Evolutionary conservation across 1,284 basidiomycete species (phyloP).

Genomic region (Coriolopsis trogii): DNA sequence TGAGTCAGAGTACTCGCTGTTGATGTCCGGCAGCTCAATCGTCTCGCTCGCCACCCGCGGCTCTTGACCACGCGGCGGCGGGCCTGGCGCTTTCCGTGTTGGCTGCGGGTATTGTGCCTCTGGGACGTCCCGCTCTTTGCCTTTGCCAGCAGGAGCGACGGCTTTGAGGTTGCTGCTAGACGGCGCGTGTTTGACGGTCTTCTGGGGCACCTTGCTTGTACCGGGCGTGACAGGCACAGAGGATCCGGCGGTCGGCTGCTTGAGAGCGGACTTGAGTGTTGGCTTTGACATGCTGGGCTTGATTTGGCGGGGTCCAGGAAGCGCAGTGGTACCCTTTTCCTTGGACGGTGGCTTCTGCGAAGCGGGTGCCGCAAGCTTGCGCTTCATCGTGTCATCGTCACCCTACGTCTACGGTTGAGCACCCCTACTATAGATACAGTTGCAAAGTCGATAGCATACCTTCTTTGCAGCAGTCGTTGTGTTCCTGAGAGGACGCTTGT

Average conservation of each 20-base stretch:
- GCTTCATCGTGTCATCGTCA: constrained; percentile 73
- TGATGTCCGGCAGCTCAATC: constrained; percentile 91
- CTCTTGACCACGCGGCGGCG: constrained; percentile 49
- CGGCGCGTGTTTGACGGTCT: constrained; percentile 23
- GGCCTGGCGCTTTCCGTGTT: constrained; percentile 5
- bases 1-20: constrained; percentile 94
- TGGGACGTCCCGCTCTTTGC: constrained; percentile 53
- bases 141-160: constrained; percentile 36
- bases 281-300: constrained; percentile 35
- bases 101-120: constrained; percentile 43
- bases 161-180: constrained; percentile 27
- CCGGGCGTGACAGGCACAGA: constrained; percentile 14
- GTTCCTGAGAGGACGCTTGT: constrained; percentile 59
- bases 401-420: constrained; percentile 27
- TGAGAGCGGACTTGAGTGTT: constrained; percentile 35
- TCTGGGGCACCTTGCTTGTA: constrained; percentile 19
- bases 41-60: constrained; percentile 67
- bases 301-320: constrained; percentile 41
- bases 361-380: constrained; percentile 44
- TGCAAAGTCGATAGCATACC: constrained; percentile 36
- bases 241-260: constrained; percentile 28
- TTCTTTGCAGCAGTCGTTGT: constrained; percentile 49
- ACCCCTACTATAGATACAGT: neutral
- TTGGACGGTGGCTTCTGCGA: constrained; percentile 56
- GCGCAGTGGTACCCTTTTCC: constrained; percentile 38